Conservation (phyloP, 73 alveolate species). For the Tetrahymena borealis region DNA sequence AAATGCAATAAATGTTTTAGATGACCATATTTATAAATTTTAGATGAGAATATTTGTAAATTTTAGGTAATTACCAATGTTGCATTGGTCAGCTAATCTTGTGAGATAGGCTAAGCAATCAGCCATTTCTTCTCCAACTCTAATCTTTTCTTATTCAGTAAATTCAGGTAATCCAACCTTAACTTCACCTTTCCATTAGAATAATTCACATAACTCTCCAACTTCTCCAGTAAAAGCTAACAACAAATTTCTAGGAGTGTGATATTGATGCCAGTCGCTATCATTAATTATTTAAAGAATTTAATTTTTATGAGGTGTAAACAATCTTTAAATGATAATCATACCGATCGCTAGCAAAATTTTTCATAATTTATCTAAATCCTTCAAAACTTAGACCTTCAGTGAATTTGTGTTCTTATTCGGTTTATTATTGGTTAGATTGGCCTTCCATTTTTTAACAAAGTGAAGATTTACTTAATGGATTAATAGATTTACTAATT, state of each 20-base stretch:
- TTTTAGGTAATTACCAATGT: background rate
- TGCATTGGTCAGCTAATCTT: constrained; percentile 22
- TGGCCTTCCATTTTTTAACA: background rate
- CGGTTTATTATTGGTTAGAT: background rate
- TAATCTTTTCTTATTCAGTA: constrained; percentile 6
- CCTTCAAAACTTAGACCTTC: background rate
- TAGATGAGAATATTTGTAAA: too few species aligned
- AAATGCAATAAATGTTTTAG: background rate
- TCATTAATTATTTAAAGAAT: background rate
- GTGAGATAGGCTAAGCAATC: constrained; percentile 27
- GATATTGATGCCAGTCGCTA: constrained; percentile 41
- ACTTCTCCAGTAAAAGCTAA: constrained; percentile 38
- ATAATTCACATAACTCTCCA: constrained; percentile 29
- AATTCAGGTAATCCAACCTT: constrained; percentile 37
- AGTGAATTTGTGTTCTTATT: background rate
- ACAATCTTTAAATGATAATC: background rate
- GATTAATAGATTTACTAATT: background rate
- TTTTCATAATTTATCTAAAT: background rate
- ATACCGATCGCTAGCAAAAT: background rate
- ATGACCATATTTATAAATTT: too few species aligned
- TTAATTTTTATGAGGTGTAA: too few species aligned
- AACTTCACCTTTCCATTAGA: constrained; percentile 1
- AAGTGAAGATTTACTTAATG: background rate
- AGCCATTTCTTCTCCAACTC: constrained; percentile 35
- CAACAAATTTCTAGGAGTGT: constrained; percentile 38